Base-by-base conservation (phyloP, 2,329 filamentous ascomycete genomes). In the Mollisiaceae sp. region DNA sequence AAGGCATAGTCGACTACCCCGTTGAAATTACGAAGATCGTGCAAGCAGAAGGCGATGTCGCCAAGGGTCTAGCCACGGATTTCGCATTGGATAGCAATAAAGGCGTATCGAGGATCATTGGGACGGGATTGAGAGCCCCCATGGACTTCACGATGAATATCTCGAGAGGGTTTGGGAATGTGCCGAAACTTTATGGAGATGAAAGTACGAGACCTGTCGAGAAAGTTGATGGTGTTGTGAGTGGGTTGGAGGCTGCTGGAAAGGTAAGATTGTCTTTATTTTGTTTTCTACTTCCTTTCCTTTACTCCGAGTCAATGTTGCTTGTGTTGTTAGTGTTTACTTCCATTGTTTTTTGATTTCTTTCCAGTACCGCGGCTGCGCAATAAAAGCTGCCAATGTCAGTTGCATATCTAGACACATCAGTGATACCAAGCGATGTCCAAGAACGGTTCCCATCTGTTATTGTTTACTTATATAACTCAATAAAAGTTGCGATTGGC, bases 251-350 rank as follows among this genome's bases (percentile, higher is more conserved):
- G 22, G 67, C 63, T 61, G 70, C 65, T 55, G 67, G 67, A 9
- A 70, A 68, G 64, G 68, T 69, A 90, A 0, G 96, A 32, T 90
- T 41, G 2, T 54, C 14, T 8, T 60, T 32, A 11, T 92, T 76
- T 93, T 92, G 0, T 94, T 97, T 75, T 90, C 94, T 75, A 96
- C 96, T 36, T 71, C 89, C 91, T 8, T 92, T 93, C 0, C 88
- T 86, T 71, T 80, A 96, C 0, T 96, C 96, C 38, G 27, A 32
- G 27, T 41, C 4, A 41, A 18, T 41, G 38, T 41, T 41, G 4
- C 15, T 41, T 41, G 38, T 41, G 12, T 41, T 41, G 3, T 32
- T 41, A 4, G 38, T 74, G 90, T 92, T 11, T 15, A 41, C n/a
- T 58, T 1, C 35, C 54, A 92, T 95, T 70, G 87, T 89, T 85